These are phyloP conservation scores for Alternaria hordeiaustralica DNA, from an alignment of 2,329 filamentous ascomycete species.

Conservation along the genomic window DNA sequence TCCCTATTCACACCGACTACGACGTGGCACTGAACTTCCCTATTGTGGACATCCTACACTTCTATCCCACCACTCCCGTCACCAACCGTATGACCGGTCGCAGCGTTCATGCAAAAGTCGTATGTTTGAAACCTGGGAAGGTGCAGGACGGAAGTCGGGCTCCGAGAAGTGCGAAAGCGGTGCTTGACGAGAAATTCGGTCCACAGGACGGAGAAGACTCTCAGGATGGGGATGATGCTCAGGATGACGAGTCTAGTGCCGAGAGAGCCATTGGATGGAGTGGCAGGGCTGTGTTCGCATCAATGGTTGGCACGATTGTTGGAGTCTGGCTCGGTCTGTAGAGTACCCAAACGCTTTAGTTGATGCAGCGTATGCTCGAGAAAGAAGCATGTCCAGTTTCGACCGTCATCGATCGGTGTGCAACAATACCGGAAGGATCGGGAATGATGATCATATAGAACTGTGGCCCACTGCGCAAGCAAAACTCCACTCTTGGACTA, in stretches of 20 bases:
- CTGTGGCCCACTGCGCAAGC: neutral
- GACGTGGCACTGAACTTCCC: neutral
- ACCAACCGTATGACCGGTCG: neutral
- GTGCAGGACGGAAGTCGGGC: neutral
- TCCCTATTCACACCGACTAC: neutral
- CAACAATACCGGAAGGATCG: neutral
- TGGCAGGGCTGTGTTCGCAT: neutral
- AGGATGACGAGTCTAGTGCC: neutral
- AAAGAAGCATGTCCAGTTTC: neutral
- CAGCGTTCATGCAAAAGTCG: neutral
- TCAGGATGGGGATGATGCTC: neutral
- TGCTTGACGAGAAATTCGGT: neutral
- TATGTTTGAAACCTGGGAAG: neutral
- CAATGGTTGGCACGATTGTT: neutral
- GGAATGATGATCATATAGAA: neutral
- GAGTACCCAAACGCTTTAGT: neutral
- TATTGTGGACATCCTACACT: neutral
- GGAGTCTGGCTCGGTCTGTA: neutral
- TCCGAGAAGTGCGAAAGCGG: neutral
- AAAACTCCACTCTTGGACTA: neutral
- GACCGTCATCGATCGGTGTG: neutral
- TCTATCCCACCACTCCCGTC: neutral
- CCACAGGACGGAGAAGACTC: neutral
- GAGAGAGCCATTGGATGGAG: neutral
- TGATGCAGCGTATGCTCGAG: neutral